Conservation (phyloP, 2,329 filamentous ascomycete genomes). For the Corynespora cassiicola region DNA sequence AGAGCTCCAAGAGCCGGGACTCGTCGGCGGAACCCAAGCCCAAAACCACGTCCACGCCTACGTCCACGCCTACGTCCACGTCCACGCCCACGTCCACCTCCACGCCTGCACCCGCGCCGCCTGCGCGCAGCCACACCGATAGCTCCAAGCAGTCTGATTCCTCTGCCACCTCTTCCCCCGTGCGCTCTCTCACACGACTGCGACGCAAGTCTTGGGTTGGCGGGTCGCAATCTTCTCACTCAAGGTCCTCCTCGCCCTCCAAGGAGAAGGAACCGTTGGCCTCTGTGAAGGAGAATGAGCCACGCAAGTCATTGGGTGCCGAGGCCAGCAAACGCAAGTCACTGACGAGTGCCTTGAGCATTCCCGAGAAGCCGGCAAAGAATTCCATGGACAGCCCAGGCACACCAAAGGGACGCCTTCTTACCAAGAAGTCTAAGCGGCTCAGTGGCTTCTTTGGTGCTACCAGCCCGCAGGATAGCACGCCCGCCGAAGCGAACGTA, state of each 20-base stretch:
- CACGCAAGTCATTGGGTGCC: constrained; percentile 19
- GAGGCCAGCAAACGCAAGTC: constrained; percentile 36
- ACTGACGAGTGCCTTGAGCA: constrained; percentile 28
- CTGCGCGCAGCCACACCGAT: constrained; percentile 33
- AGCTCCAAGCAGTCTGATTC: constrained; percentile 30
- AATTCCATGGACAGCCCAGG: constrained; percentile 23
- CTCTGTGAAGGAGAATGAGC: constrained; percentile 14
- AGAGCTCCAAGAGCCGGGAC: constrained; percentile 41
- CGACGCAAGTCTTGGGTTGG: constrained; percentile 46
- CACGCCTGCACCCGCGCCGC: too few species aligned
- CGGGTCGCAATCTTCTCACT: constrained; percentile 32
- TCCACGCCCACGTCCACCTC: too few species aligned
- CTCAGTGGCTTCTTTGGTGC: constrained; percentile 40
- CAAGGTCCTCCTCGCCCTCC: constrained; percentile 28
- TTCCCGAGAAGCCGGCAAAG: constrained; percentile 36
- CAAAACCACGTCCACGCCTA: too few species aligned
- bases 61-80: too few species aligned
- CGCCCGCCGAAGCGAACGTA: constrained; percentile 3
- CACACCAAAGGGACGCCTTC: constrained; percentile 24
- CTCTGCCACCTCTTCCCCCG: constrained; percentile 30
- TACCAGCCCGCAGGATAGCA: constrained; percentile 14
- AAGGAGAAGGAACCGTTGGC: constrained; percentile 21
- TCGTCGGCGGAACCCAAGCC: constrained; percentile 36
- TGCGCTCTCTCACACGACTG: constrained; percentile 39
- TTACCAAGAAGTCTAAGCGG: constrained; percentile 44